These are phyloP conservation scores for Zizania latifolia DNA, from an alignment of 176 grass and related monocot species.

Conservation along the genomic window DNA sequence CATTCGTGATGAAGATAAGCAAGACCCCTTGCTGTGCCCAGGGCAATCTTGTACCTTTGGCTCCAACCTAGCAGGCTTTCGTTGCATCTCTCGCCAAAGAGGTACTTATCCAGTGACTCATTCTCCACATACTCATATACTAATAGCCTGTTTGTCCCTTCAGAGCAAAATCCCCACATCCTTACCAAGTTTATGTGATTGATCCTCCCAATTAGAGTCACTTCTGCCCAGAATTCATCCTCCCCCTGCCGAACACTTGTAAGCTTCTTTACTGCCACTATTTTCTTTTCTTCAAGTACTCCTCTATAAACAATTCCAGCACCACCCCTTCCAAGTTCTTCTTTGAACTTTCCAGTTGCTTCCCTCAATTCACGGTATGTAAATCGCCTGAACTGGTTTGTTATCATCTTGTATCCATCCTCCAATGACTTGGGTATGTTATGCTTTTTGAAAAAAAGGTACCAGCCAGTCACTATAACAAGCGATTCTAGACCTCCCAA, in stretches of 20 bases:
- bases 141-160: constrained; percentile 40
- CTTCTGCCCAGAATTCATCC: constrained; percentile 68
- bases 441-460: constrained; percentile 42
- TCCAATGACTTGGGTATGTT: constrained; percentile 43
- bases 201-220: constrained; percentile 62
- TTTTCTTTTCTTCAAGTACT: constrained; percentile 60
- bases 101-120: constrained; percentile 59
- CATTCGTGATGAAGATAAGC: constrained; percentile 88
- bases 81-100: constrained; percentile 43
- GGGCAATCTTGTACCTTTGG: constrained; percentile 61
- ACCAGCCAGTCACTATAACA: constrained; percentile 59
- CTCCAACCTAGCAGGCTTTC: constrained; percentile 48
- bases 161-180: constrained; percentile 63
- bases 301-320: constrained; percentile 63
- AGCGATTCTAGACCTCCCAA: constrained; percentile 50
- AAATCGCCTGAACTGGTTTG: constrained; percentile 63
- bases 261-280: constrained; percentile 76
- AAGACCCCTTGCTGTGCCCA: constrained; percentile 57
- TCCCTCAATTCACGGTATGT: constrained; percentile 64
- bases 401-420: constrained; percentile 75
- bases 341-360: constrained; percentile 68
- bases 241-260: constrained; percentile 50
- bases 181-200: constrained; percentile 77
- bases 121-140: constrained; percentile 74
- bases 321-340: constrained; percentile 68